Percentiles rank a stretch among this genome's conserved stretches.
These are phyloP conservation scores for Lantana camara DNA, from an alignment of 257 asterid species.

Conservation along the genomic window DNA sequence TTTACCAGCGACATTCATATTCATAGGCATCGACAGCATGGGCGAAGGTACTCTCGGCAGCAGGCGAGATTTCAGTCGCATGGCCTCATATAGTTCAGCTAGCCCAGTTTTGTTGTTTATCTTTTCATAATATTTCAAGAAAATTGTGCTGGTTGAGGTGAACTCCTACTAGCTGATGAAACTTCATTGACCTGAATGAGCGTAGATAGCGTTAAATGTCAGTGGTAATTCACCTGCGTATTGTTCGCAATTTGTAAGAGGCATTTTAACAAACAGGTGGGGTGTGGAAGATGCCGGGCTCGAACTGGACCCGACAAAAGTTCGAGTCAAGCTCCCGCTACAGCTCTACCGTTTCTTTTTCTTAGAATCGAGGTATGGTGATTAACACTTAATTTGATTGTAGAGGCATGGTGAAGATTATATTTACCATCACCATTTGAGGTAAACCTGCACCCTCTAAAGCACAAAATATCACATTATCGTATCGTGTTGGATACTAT, in stretches of 20 bases:
- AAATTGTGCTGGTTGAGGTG: no score
- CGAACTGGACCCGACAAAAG: no score
- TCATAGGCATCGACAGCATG: conserved; percentile 15
- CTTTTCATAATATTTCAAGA: conserved; percentile 3
- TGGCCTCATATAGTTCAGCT: conserved; percentile 25
- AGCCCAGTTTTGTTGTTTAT: conserved; percentile 17
- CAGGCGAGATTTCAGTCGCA: conserved; percentile 33
- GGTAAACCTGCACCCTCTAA: no score
- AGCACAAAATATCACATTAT: no score
- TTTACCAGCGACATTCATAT: conserved; percentile 35
- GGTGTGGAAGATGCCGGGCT: not conserved
- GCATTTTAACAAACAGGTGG: conserved; percentile 37
- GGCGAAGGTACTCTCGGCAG: conserved; percentile 29
- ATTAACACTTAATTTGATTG: no score
- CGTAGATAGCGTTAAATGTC: not conserved
- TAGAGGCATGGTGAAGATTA: no score
- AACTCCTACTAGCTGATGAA: not conserved
- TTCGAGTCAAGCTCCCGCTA: no score
- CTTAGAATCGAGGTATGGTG: no score
- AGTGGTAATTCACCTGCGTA: not conserved
- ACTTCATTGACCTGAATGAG: conserved; percentile 18
- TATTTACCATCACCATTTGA: no score
- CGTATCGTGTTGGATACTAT: no score
- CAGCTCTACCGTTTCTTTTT: no score
- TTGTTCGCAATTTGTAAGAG: conserved; percentile 3